These are phyloP conservation scores for Mycena rebaudengoi DNA, from an alignment of 768 basidiomycete genomes.

Conservation along the genomic window DNA sequence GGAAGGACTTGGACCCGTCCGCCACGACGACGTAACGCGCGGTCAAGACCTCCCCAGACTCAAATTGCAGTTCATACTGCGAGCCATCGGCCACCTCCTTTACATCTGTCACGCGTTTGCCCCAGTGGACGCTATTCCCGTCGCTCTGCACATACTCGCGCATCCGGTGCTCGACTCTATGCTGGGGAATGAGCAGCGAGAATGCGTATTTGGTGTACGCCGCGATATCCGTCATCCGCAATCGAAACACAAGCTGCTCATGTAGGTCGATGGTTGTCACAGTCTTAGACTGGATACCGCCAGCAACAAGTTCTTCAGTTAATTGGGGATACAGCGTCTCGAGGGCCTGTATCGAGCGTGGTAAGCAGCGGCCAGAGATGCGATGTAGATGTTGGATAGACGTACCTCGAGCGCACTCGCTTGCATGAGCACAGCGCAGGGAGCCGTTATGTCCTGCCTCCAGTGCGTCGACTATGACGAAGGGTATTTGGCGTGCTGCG, in stretches of 20 bases:
- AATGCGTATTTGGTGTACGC: slow-evolving; percentile 48
- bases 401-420: slow-evolving; percentile 56
- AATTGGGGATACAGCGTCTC: background rate
- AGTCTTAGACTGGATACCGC: slow-evolving; percentile 32
- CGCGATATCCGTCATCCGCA: slow-evolving; percentile 28
- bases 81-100: slow-evolving; percentile 29
- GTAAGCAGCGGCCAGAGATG: background rate
- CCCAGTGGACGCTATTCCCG: slow-evolving; percentile 40
- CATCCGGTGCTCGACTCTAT: slow-evolving; percentile 47
- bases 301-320: background rate
- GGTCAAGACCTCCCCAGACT: slow-evolving; percentile 46
- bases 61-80: slow-evolving; percentile 43
- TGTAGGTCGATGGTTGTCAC: slow-evolving; percentile 47
- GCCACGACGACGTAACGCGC: slow-evolving; percentile 54
- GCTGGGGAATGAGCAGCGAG: slow-evolving; percentile 46
- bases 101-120: slow-evolving; percentile 42
- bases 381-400: background rate
- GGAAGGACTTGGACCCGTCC: slow-evolving; percentile 48
- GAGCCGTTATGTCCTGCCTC: slow-evolving; percentile 44
- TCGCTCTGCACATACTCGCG: slow-evolving; percentile 34
- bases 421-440: slow-evolving; percentile 52
- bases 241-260: slow-evolving; percentile 41
- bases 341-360: slow-evolving; percentile 23
- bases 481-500: slow-evolving; percentile 43
- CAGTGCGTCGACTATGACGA: slow-evolving; percentile 50